These are phyloP conservation scores for Eucalyptus pumila DNA, from an alignment of 345 rosid genomes.

Conservation along the genomic window DNA sequence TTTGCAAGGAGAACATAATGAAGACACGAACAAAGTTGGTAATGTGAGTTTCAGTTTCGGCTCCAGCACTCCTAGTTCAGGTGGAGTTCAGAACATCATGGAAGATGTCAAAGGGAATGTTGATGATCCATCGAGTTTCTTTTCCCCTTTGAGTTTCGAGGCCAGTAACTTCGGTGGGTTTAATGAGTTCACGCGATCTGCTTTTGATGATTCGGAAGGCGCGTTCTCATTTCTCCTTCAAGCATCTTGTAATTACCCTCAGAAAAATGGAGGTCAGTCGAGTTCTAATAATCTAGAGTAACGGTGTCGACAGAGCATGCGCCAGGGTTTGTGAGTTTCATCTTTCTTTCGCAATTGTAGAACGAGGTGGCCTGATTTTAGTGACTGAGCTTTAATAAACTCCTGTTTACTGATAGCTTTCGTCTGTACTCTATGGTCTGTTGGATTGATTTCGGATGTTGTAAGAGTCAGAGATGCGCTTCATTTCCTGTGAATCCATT, in stretches of 20 bases:
- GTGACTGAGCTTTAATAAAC: neutral
- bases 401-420: neutral
- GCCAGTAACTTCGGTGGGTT: slow-evolving; percentile 71
- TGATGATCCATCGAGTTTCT: slow-evolving; percentile 41
- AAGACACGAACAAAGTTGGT: slow-evolving; percentile 18
- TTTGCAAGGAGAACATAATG: slow-evolving; percentile 21
- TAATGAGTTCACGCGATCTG: slow-evolving; percentile 64
- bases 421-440: neutral
- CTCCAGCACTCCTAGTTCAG: slow-evolving; percentile 7
- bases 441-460: neutral
- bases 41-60: slow-evolving; percentile 21
- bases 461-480: neutral
- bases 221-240: slow-evolving; percentile 62
- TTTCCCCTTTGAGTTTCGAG: slow-evolving; percentile 70
- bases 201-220: slow-evolving; percentile 74
- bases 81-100: slow-evolving; percentile 13
- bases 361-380: neutral
- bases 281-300: slow-evolving; percentile 15
- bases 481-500: neutral
- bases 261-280: slow-evolving; percentile 38
- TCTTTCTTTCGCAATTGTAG: neutral
- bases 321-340: neutral
- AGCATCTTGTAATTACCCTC: slow-evolving; percentile 52
- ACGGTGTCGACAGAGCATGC: neutral
- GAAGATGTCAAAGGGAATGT: slow-evolving; percentile 46